These are phyloP conservation scores for Deinandra increscens DNA, from an alignment of 129 eudicot species.

Conservation along the genomic window DNA sequence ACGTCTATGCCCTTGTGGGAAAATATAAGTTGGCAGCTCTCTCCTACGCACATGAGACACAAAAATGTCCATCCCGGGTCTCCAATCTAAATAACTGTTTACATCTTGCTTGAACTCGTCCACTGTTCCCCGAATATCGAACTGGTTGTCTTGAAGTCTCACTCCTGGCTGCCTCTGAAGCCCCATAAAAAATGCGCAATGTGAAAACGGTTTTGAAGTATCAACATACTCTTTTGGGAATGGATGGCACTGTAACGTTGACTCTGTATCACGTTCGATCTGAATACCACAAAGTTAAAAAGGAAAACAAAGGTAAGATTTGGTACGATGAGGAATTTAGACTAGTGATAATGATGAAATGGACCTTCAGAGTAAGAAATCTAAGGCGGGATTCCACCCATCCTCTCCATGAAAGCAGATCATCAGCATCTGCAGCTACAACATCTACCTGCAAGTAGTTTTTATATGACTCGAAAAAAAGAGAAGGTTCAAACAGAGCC, in stretches of 20 bases:
- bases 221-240: conserved; percentile 37
- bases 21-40: conserved; percentile 39
- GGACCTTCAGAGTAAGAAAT: conserved; percentile 37
- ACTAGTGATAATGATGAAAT: conserved; percentile 7
- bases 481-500: conserved; percentile 40
- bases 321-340: not conserved
- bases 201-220: conserved; percentile 31
- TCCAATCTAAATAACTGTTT: conserved; percentile 30
- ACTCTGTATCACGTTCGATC: conserved; percentile 37
- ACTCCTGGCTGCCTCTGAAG: conserved; percentile 46
- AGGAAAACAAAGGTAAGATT: not conserved
- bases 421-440: conserved; percentile 39
- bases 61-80: conserved; percentile 39
- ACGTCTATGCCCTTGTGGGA: conserved; percentile 38
- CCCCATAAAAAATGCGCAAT: conserved; percentile 44
- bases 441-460: conserved; percentile 45
- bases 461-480: conserved; percentile 45
- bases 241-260: conserved; percentile 40
- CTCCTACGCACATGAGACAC: conserved; percentile 44
- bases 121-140: conserved; percentile 33
- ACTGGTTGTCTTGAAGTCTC: conserved; percentile 37
- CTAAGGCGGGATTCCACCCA: conserved; percentile 51
- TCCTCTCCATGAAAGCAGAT: conserved; percentile 44
- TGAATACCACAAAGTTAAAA: conserved; percentile 14
- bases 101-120: conserved; percentile 30